Conservation (phyloP, 1,284 basidiomycete genomes). For the Exobasidium rhododendri region DNA sequence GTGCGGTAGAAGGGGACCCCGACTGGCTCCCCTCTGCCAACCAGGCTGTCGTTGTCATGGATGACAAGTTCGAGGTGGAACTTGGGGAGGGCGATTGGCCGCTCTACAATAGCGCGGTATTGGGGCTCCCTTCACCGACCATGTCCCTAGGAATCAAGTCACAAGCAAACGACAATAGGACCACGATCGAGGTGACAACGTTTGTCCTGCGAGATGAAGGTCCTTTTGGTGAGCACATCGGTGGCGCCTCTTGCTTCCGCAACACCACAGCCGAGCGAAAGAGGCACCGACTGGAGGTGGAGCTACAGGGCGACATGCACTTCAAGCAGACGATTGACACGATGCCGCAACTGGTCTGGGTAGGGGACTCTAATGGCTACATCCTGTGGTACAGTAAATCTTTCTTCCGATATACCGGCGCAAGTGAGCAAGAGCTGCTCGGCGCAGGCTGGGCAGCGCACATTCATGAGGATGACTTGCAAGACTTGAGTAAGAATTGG, state of each 20-base stretch:
- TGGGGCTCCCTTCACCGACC: conserved; percentile 28
- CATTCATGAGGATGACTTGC: conserved; percentile 55
- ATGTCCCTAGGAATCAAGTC: conserved; percentile 29
- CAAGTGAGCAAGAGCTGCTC: conserved; percentile 31
- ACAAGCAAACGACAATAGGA: conserved; percentile 25
- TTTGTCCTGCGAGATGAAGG: conserved; percentile 38
- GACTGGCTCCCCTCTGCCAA: conserved; percentile 32
- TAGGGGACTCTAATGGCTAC: conserved; percentile 46
- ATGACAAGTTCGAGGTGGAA: conserved; percentile 35
- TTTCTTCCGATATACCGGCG: conserved; percentile 54
- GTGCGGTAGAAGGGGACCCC: conserved; percentile 23
- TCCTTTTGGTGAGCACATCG: conserved; percentile 42
- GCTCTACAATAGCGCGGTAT: conserved; percentile 40
- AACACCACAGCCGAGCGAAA: conserved; percentile 34
- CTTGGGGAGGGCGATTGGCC: conserved; percentile 36
- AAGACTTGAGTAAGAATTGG: conserved; percentile 42
- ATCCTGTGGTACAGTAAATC: conserved; percentile 28
- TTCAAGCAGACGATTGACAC: conserved; percentile 42
- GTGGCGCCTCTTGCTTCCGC: conserved; percentile 34
- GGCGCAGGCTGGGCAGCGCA: conserved; percentile 53
- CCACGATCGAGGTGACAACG: conserved; percentile 30
- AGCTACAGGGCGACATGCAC: conserved; percentile 38
- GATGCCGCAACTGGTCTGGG: conserved; percentile 55
- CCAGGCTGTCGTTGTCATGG: conserved; percentile 39
- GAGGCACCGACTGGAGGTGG: conserved; percentile 23